Conservation (phyloP, 805 yeast genomes). For the Candida glaebosa region DNA sequence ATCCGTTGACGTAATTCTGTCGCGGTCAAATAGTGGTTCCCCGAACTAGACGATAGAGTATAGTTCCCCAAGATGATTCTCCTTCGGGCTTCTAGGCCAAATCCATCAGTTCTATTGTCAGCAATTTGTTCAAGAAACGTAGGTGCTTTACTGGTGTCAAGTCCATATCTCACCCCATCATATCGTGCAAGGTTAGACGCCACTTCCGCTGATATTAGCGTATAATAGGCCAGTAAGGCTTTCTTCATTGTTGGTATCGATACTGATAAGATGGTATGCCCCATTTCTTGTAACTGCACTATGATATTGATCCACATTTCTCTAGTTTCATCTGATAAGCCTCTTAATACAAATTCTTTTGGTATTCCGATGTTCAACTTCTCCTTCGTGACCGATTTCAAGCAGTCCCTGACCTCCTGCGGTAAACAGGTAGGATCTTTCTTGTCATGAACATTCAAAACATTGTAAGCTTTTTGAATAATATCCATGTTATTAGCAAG, state of each 20-base stretch:
- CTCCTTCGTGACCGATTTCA: constrained; percentile 10
- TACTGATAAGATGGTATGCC: constrained; percentile 57
- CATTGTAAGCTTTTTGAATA: constrained; percentile 47
- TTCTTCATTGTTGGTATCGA: constrained; percentile 66
- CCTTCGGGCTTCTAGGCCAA: constrained; percentile 81
- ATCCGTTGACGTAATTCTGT: constrained; percentile 59
- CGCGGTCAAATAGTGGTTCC: constrained; percentile 75
- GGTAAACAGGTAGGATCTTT: constrained; percentile 77
- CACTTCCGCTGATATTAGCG: constrained; percentile 90
- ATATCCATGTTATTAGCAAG: constrained; percentile 48
- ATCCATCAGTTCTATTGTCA: constrained; percentile 58
- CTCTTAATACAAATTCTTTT: constrained; percentile 57
- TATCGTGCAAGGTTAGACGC: constrained; percentile 85
- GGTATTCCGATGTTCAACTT: constrained; percentile 67
- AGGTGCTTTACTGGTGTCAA: constrained; percentile 28
- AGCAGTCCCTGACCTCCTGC: constrained; percentile 26
- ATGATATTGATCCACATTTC: constrained; percentile 47
- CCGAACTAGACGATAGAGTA: constrained; percentile 73
- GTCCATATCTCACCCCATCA: constrained; percentile 89
- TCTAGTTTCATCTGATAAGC: constrained; percentile 47
- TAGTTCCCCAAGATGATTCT: constrained; percentile 85
- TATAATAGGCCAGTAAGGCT: constrained; percentile 78
- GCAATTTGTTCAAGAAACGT: constrained; percentile 15
- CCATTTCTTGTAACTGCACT: constrained; percentile 38
- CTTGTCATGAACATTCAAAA: constrained; percentile 58